Base-by-base conservation (phyloP, 129 eudicot species). In the Arctium minus region DNA sequence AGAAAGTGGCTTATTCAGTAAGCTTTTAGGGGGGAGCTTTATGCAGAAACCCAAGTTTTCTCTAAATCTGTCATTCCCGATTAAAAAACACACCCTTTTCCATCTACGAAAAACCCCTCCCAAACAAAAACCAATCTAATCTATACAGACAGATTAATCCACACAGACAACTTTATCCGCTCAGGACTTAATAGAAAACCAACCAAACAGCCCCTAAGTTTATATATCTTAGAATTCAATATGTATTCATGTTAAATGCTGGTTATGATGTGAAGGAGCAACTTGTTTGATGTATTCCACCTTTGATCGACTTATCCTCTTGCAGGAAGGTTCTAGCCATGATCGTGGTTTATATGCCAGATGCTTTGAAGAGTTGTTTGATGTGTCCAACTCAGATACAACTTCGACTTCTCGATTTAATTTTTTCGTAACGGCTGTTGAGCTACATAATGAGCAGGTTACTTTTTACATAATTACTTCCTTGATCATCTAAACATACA, bases 281-380 rank as follows among this genome's bases (percentile, higher is more conserved):
- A 22, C 71, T 70, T 64, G 70, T 5, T 22, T 22, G 11, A 67
- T 67, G 71, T 67, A 44, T 46, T 69, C 12, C 70, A 70, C 31
- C n/a, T 30, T 40, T 42, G 42, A 70, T 82, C 56, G 40, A 83
- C 74, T 68, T 65, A 32, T 56, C 32, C 17, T 50, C 38, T 30
- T 85, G 84, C 97, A 95, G 99, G 99, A 96, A 96, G 99, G 99
- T 81, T 92, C 97, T 84, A 92, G 92, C 88, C 98, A 96, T 87
- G 98, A 96, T 76, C 98, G 99, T 79, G 99, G 99, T 87, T 81
- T 96, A 74, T 93, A 93, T 85, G 92, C 89, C 60, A 95, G 99
- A 77, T 91, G 98, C 79, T 96, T 93, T 85, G 99, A 96, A 86
- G 99, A 96, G 92, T 83, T 96, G 76, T 96, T 96, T 92, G 99